Conservation (phyloP, 2,329 filamentous ascomycete genomes). For the Byssothecium circinans region DNA sequence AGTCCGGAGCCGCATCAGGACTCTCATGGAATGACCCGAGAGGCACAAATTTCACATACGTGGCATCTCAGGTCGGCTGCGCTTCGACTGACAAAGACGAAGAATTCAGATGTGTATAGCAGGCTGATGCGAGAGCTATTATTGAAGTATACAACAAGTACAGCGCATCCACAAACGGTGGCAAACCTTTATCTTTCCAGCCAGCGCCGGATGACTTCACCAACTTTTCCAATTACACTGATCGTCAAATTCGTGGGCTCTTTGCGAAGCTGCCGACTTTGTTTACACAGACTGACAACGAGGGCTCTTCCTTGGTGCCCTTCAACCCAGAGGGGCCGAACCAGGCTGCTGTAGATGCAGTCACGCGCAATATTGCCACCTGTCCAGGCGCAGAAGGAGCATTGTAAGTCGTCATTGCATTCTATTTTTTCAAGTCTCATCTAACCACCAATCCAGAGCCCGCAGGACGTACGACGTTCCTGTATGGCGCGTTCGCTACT, state of each 20-base stretch:
- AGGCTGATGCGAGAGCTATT: conserved; percentile 30
- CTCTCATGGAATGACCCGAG: conserved; percentile 11
- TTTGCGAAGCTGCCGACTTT: conserved; percentile 23
- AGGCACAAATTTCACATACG: conserved; percentile 26
- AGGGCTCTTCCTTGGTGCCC: conserved; percentile 16
- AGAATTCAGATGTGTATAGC: conserved; percentile 42
- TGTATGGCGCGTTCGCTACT: conserved; percentile 21
- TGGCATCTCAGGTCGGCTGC: conserved; percentile 25
- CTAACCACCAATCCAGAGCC: too few species aligned
- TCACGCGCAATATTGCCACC: conserved; percentile 18
- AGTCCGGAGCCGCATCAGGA: conserved; percentile 25
- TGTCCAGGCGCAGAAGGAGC: conserved; percentile 19
- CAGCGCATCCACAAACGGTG: conserved; percentile 22
- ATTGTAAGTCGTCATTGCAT: too few species aligned
- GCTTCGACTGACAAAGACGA: conserved; percentile 12
- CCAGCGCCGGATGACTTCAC: conserved; percentile 26
- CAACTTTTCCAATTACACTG: conserved; percentile 28
- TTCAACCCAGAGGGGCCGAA: conserved; percentile 14
- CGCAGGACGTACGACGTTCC: conserved; percentile 18
- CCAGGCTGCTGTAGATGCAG: conserved; percentile 22
- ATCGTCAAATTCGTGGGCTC: conserved; percentile 17
- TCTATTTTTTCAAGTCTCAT: too few species aligned
- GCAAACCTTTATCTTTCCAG: conserved; percentile 24
- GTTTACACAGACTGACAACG: conserved; percentile 17
- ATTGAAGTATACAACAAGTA: conserved; percentile 35